Base-by-base conservation (phyloP, 2,329 filamentous ascomycete genomes). In the Sporothrix globosa region DNA sequence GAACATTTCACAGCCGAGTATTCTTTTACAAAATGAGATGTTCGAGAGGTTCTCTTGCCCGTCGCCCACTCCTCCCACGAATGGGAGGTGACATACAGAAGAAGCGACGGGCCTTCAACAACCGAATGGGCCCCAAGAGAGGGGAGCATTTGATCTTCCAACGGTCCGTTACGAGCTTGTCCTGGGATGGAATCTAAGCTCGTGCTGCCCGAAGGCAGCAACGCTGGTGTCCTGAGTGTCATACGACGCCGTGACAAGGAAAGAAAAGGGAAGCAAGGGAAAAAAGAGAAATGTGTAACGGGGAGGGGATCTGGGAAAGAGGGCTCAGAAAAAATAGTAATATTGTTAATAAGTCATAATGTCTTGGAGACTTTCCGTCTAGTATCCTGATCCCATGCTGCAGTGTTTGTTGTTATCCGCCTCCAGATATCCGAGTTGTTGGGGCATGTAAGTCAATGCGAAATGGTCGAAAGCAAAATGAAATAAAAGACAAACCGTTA, bases 101-200 rank as follows among this genome's bases (percentile, higher is more conserved):
- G 74, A 74, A 74, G 72, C 77, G 79, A 77, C 74, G 71, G 76
- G 80, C 79, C 80, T 82, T 81, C 80, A 80, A 72, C 75, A 74
- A 70, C 76, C 77, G 78, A 77, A 73, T 61, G 73, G 72, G 75
- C 52, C 27, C 39, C 58, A 63, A n/a, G 27, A 53, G n/a, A 30
- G 41, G 54, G n/a, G 74, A 74, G 72, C 73, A 48, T 74, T 78
- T 83, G 75, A 82, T 91, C 84, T 93, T 79, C 91, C 90, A 92
- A 91, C 89, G 90, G 88, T 92, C 90, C 91, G 90, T 92, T 92
- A 90, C 90, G 89, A 84, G 82, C 85, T 86, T 84, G 82, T 85
- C 87, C 86, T 87, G 90, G 84, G 83, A 86, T 78, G 70, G 85
- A 83, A 88, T 87, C 84, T 82, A 82, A 86, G 88, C 83, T 86